These are phyloP conservation scores for Kalmusia sp. DNA, from an alignment of 2,329 filamentous ascomycete species.

Conservation along the genomic window DNA sequence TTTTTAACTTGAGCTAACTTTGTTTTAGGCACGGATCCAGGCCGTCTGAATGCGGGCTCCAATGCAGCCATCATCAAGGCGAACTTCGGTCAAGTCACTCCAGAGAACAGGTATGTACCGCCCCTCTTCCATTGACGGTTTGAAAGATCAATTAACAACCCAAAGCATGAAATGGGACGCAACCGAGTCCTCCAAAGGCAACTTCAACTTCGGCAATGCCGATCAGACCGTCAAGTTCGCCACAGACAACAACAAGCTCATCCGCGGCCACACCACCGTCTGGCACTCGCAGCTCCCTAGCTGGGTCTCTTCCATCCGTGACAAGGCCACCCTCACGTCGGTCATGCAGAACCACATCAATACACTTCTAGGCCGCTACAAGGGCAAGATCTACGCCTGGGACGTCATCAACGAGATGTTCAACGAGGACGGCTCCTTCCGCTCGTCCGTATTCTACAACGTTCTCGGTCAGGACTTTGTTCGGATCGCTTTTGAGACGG, in stretches of 20 bases:
- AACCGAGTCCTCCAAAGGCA: conserved; percentile 53
- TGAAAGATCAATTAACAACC: conserved; percentile 8
- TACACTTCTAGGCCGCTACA: conserved; percentile 64
- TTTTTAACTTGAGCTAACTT: too few relatives aligned
- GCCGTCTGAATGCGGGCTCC: conserved; percentile 58
- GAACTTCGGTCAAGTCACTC: conserved; percentile 70
- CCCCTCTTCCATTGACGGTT: not conserved
- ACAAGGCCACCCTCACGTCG: conserved; percentile 60
- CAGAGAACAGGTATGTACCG: conserved; percentile 62
- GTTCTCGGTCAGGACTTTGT: conserved; percentile 77
- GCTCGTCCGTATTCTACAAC: conserved; percentile 69
- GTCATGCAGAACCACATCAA: conserved; percentile 69
- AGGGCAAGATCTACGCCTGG: conserved; percentile 70
- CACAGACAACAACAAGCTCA: conserved; percentile 63
- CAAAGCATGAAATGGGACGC: conserved; percentile 72
- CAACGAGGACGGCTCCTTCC: conserved; percentile 66
- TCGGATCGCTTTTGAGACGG: conserved; percentile 73
- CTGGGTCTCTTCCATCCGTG: conserved; percentile 66
- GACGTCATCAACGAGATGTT: conserved; percentile 73
- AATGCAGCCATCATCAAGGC: conserved; percentile 66
- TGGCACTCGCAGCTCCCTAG: conserved; percentile 63
- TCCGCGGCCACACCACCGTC: conserved; percentile 71
- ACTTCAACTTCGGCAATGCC: conserved; percentile 59
- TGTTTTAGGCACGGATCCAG: conserved; percentile 65
- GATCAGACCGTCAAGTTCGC: conserved; percentile 66